Percentiles rank a stretch among this genome's conserved stretches.
Conservation (phyloP, 2,329 filamentous ascomycete species). For the Phyllosticta citrichinensis region DNA sequence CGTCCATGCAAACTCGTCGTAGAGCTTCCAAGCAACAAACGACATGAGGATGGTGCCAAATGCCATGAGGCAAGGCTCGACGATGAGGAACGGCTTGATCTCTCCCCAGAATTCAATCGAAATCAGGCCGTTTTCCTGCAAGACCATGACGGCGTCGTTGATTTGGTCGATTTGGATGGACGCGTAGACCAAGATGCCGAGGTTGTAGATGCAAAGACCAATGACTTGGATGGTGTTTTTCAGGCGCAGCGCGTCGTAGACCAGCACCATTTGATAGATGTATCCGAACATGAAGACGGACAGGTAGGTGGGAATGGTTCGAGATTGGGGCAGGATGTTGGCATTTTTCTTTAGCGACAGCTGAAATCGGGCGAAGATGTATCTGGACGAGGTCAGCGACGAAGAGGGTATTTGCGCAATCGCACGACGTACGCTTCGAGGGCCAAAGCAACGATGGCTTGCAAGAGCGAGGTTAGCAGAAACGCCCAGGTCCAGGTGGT, state of each 20-base stretch:
- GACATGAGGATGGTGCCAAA: conserved; percentile 62
- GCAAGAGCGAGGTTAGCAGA: conserved; percentile 59
- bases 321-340: conserved; percentile 32
- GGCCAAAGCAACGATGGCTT: conserved; percentile 69
- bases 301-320: conserved; percentile 85
- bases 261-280: conserved; percentile 78
- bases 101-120: conserved; percentile 52
- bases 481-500: conserved; percentile 86
- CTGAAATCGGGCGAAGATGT: conserved; percentile 84
- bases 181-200: conserved; percentile 85
- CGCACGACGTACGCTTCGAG: conserved; percentile 67
- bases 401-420: neutral
- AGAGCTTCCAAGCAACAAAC: conserved; percentile 84
- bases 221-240: conserved; percentile 99
- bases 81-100: conserved; percentile 67
- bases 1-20: conserved; percentile 97
- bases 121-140: conserved; percentile 42
- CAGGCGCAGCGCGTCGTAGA: conserved; percentile 84
- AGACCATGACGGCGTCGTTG: conserved; percentile 53
- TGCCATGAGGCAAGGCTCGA: conserved; percentile 76
- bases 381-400: conserved; percentile 43
- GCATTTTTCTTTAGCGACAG: conserved; percentile 39
- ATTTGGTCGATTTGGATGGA: conserved; percentile 91
- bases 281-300: conserved; percentile 97
- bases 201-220: conserved; percentile 83